phyloP scores from a whole-genome alignment of 2,329 filamentous ascomycete species.

The Penicillium expansum region DNA sequence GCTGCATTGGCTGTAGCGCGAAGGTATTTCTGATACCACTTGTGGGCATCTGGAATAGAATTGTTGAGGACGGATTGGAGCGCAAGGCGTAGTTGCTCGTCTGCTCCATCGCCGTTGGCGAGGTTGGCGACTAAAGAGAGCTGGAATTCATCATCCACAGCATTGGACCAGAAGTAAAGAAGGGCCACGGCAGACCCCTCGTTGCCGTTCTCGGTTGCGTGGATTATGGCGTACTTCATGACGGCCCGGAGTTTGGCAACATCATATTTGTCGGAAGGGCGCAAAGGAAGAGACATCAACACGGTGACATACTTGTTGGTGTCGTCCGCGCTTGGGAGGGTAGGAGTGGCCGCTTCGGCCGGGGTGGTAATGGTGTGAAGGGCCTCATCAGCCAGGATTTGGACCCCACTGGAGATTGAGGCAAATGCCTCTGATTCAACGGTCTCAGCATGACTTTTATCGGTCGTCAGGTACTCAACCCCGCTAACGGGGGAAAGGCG shows the following conservation, averaged over 20 bases:
- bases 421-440: neutral
- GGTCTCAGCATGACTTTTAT: constrained; percentile 6
- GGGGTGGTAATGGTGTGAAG: constrained; percentile 1
- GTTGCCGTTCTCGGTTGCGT: neutral
- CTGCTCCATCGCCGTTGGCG: neutral
- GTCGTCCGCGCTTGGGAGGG: neutral
- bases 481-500: constrained; percentile 2
- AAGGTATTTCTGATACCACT: constrained; percentile 16
- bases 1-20: neutral
- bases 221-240: constrained; percentile 9
- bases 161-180: constrained; percentile 19
- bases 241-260: constrained; percentile 13
- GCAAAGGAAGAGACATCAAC: constrained; percentile 14
- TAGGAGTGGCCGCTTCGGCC: neutral
- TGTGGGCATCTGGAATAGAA: constrained; percentile 10
- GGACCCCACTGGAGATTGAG: neutral
- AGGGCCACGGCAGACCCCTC: constrained; percentile 11
- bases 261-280: constrained; percentile 15
- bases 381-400: constrained; percentile 2
- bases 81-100: constrained; percentile 12
- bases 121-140: constrained; percentile 21
- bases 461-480: neutral
- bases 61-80: constrained; percentile 13
- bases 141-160: constrained; percentile 18
- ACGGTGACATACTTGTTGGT: constrained; percentile 11